Evolutionary conservation across 2,329 filamentous ascomycete species (phyloP), one percentile per base, ranked within the genome.

Genomic region (Nannizzia gypsea): DNA sequence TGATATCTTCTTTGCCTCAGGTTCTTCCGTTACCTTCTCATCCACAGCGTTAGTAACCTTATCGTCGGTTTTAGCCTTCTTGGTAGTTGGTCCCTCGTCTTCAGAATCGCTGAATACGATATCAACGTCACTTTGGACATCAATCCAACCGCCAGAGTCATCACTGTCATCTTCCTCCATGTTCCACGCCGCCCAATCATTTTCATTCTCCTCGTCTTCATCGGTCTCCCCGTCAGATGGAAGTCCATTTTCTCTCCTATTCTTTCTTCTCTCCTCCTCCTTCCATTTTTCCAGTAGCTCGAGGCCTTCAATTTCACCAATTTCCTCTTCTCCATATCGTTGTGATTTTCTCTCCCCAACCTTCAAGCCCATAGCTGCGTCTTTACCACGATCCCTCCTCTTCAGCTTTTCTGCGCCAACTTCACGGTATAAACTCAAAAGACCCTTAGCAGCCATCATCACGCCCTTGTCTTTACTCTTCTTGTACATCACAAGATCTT

Each of bases 401-500:
- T 87, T 87, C 62, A 99, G 77, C 76, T 97, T 82, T 65, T 95
- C 89, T 0, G 93, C 89, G 38, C 87, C 90, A 13, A 96, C 88
- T 69, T 97, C 91, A 66, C 93, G 81, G 77, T 95, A 99, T 4
- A 99, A 79, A 24, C 89, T 90, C 46, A 99, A 78, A 5, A 99
- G 78, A 64, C 93, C 92, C 72, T 93, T 92, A 13, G 92, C 90
- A 6, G 93, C 93, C 93, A 99, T 97, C 83, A 95, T 91, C n/a
- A 93, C 89, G 62, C 92, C 91, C 78, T 97, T 99, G 70, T 99
- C 93, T 71, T 99, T 99, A 70, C 89, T 95, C 78, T 95, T 96
- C 62, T 89, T 84, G 75, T 99, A 97, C 78, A 93, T 88, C 8
- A 97, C 90, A 58, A 99, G 76, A 78, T 99, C 93, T 72, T 99